These are phyloP conservation scores for Gelatoporia subvermispora DNA, from an alignment of 768 basidiomycete species.

Conservation along the genomic window DNA sequence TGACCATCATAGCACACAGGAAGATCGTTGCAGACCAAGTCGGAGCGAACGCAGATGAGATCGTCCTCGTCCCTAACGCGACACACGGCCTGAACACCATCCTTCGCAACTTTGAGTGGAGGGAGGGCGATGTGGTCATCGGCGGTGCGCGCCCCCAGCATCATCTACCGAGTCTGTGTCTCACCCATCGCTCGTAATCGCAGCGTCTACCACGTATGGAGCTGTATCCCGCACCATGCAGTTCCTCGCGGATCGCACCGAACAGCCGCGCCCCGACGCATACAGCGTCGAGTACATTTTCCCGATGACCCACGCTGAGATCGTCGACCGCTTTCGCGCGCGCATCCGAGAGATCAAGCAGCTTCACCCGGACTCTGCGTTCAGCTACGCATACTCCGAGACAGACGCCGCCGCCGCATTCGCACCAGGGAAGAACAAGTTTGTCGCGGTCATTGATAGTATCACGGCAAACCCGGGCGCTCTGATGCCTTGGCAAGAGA, in stretches of 20 bases:
- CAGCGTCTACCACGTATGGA: conserved; percentile 42
- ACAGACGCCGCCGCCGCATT: background rate
- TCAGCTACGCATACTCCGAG: conserved; percentile 11
- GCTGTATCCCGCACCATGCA: conserved; percentile 48
- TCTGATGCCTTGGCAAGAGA: conserved; percentile 64
- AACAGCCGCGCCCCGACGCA: conserved; percentile 43
- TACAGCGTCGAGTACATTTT: conserved; percentile 53
- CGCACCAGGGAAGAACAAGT: conserved; percentile 32
- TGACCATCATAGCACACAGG: conserved; percentile 32
- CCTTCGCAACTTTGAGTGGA: conserved; percentile 63
- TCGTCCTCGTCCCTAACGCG: conserved; percentile 57
- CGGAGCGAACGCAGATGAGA: conserved; percentile 50
- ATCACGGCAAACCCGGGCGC: conserved; percentile 62
- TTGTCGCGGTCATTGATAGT: conserved; percentile 66
- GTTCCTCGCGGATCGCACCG: conserved; percentile 47
- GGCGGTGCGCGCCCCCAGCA: conserved; percentile 8
- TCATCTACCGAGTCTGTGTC: background rate
- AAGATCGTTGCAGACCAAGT: conserved; percentile 43
- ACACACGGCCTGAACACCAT: conserved; percentile 65
- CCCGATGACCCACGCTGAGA: conserved; percentile 42
- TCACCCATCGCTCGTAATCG: background rate
- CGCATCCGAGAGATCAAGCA: conserved; percentile 29
- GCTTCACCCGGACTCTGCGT: conserved; percentile 3
- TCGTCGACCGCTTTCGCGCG: conserved; percentile 45
- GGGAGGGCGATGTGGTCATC: conserved; percentile 61